These are phyloP conservation scores for Daucus carota DNA, from an alignment of 129 eudicot genomes.

Conservation along the genomic window DH1_v3.0 NC_030386.2:39994001-39994500, in stretches of 20 bases:
- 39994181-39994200: neutral
- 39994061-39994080: constrained; percentile 58
- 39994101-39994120: neutral
- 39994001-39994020: constrained; percentile 33
- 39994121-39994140: neutral
- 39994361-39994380: too few relatives aligned
- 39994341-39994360: neutral
- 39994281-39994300: too few relatives aligned
- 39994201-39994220: too few relatives aligned
- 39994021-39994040: constrained; percentile 57
- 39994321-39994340: too few relatives aligned
- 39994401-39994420: neutral
- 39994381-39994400: neutral
- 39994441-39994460: neutral
- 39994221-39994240: too few relatives aligned
- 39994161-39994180: neutral
- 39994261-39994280: neutral
- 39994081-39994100: neutral
- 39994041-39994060: constrained; percentile 96
- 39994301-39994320: neutral
- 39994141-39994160: neutral
- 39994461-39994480: neutral
- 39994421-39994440: neutral
- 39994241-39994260: neutral
- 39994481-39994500: neutral